phyloP scores from a whole-genome alignment of 441 rosid genomes.

The Corymbia citriodora region DNA sequence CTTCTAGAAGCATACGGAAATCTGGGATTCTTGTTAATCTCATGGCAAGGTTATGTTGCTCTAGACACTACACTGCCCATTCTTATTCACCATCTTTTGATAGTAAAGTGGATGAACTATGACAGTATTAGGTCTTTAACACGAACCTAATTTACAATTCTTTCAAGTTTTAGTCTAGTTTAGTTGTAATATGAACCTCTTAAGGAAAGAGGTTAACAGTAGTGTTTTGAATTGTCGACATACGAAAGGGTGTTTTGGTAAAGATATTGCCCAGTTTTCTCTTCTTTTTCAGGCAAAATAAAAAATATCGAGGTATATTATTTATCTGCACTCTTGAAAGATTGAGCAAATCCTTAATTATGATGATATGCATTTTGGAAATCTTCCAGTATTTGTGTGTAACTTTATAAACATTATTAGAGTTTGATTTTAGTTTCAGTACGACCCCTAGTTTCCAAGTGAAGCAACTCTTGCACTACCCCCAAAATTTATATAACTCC shows the following conservation, averaged over 20 bases:
- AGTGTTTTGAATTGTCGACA: background rate
- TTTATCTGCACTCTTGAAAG: background rate
- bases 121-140: background rate
- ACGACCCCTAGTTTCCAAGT: background rate
- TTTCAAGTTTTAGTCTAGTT: background rate
- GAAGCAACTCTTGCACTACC: background rate
- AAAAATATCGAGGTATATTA: background rate
- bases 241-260: background rate
- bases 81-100: background rate
- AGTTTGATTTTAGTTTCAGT: background rate
- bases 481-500: background rate
- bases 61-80: background rate
- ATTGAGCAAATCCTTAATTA: background rate
- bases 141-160: background rate
- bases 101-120: fast-evolving
- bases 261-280: background rate
- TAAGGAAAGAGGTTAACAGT: background rate
- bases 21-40: background rate
- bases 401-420: background rate
- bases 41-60: background rate
- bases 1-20: background rate
- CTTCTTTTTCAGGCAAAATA: background rate
- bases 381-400: background rate
- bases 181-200: background rate
- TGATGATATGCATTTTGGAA: background rate